These are phyloP conservation scores for Chloropicon primus DNA, from an alignment of 139 green algal species.

Conservation along the genomic window DNA sequence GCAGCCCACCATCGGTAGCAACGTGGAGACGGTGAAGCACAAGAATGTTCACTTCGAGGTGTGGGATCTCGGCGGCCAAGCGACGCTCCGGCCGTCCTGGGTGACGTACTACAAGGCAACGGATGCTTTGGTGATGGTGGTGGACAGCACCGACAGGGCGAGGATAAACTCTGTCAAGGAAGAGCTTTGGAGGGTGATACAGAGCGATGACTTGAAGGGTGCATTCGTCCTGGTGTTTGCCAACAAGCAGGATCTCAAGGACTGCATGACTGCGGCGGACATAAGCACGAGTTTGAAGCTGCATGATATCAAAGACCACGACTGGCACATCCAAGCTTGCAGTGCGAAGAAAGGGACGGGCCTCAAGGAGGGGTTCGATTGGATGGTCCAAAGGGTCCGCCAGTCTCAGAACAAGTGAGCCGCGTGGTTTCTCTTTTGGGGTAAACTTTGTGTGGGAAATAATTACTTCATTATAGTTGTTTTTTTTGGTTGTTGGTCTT, in stretches of 20 bases:
- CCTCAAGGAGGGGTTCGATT: slow-evolving; percentile 50
- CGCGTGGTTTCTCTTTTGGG: too few species aligned
- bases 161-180: slow-evolving; percentile 42
- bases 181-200: slow-evolving; percentile 60
- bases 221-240: slow-evolving; percentile 22
- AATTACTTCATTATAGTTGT: too few species aligned
- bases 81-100: slow-evolving; percentile 71
- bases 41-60: slow-evolving; percentile 70
- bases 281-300: slow-evolving; percentile 9
- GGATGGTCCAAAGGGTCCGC: slow-evolving; percentile 50
- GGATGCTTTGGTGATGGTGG: slow-evolving; percentile 64
- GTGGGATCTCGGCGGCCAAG: slow-evolving; percentile 80
- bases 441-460: too few species aligned
- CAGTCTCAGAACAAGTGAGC: neutral
- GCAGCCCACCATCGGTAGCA: slow-evolving; percentile 70
- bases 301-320: slow-evolving; percentile 29
- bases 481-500: too few species aligned
- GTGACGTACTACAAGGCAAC: slow-evolving; percentile 68
- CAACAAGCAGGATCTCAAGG: slow-evolving; percentile 22
- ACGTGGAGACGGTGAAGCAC: slow-evolving; percentile 70
- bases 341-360: slow-evolving; percentile 51
- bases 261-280: slow-evolving; percentile 13
- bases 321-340: slow-evolving; percentile 55
- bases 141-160: slow-evolving; percentile 77
- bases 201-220: slow-evolving; percentile 35